Evolutionary conservation across 495 filamentous ascomycete genomes (phyloP).

Genomic region (Pseudoneurospora amorphoporcata): DNA sequence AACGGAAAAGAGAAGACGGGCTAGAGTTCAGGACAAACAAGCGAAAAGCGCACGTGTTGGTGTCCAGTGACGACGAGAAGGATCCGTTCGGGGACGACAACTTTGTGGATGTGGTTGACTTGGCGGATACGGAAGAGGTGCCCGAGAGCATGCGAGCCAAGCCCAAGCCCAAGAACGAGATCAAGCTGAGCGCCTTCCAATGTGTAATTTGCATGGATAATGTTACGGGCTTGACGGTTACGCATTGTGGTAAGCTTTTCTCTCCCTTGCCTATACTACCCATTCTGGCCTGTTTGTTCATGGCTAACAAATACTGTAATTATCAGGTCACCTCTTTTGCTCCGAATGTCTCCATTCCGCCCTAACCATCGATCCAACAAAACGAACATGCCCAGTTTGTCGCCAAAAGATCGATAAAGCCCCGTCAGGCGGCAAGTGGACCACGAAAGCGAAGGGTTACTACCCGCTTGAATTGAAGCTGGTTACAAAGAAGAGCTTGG

Average conservation of each 20-base stretch:
- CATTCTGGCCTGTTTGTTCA: neutral
- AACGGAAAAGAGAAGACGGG: neutral
- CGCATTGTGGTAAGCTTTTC: conserved; percentile 63
- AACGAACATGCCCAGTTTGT: conserved; percentile 43
- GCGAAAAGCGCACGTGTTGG: conserved; percentile 6
- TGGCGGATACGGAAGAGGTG: conserved; percentile 54
- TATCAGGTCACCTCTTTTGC: conserved; percentile 74
- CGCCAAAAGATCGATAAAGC: conserved; percentile 46
- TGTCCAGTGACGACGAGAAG: conserved; percentile 20
- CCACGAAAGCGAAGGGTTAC: conserved; percentile 30
- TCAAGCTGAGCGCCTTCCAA: conserved; percentile 47
- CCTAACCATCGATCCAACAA: conserved; percentile 47
- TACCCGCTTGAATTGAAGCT: conserved; percentile 54
- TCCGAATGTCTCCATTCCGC: conserved; percentile 69
- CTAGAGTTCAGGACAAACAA: neutral
- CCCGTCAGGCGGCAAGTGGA: conserved; percentile 26
- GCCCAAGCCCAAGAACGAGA: conserved; percentile 38
- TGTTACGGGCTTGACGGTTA: conserved; percentile 61
- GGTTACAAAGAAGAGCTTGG: conserved; percentile 38
- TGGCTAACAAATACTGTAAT: neutral
- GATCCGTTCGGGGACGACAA: conserved; percentile 13
- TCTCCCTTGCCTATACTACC: neutral
- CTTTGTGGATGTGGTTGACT: conserved; percentile 30
- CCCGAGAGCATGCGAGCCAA: conserved; percentile 39
- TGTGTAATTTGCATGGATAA: conserved; percentile 86